phyloP scores from a whole-genome alignment of 306 rosid species.

The Ceratonia siliqua region DNA sequence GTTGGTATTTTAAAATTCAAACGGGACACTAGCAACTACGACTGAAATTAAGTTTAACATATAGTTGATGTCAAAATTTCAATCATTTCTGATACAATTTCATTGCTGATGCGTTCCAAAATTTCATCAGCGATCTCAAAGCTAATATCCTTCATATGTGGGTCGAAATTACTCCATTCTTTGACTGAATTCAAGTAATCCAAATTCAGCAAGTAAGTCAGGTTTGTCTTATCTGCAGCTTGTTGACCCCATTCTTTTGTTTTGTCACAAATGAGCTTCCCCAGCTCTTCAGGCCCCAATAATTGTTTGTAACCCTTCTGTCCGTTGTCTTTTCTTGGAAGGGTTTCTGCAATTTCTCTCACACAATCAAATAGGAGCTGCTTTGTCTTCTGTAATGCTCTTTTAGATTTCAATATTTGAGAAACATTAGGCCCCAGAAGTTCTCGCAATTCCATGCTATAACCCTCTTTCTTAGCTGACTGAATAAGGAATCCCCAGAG shows the following conservation, averaged over 20 bases:
- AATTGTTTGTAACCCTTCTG: slow-evolving; percentile 17
- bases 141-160: slow-evolving; percentile 47
- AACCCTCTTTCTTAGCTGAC: slow-evolving; percentile 38
- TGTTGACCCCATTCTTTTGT: slow-evolving; percentile 41
- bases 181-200: slow-evolving; percentile 45
- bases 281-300: slow-evolving; percentile 50
- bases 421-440: slow-evolving; percentile 40
- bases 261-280: slow-evolving; percentile 51
- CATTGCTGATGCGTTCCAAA: slow-evolving; percentile 51
- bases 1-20: too few relatives aligned
- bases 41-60: not conserved
- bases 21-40: not conserved
- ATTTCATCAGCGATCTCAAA: slow-evolving; percentile 60
- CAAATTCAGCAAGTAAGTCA: slow-evolving; percentile 31
- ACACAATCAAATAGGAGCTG: slow-evolving; percentile 70
- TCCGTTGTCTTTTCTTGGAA: slow-evolving; percentile 31
- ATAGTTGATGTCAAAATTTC: slow-evolving; percentile 15
- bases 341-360: slow-evolving; percentile 51
- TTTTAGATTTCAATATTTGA: slow-evolving; percentile 52
- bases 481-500: slow-evolving; percentile 53
- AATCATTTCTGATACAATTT: slow-evolving; percentile 44
- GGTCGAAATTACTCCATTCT: slow-evolving; percentile 57
- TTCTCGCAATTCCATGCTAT: slow-evolving; percentile 36
- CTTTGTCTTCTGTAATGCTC: slow-evolving; percentile 54
- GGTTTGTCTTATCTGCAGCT: slow-evolving; percentile 39